Base-by-base conservation (phyloP, 2,329 filamentous ascomycete species). In the Aquanectria penicillioides region DNA sequence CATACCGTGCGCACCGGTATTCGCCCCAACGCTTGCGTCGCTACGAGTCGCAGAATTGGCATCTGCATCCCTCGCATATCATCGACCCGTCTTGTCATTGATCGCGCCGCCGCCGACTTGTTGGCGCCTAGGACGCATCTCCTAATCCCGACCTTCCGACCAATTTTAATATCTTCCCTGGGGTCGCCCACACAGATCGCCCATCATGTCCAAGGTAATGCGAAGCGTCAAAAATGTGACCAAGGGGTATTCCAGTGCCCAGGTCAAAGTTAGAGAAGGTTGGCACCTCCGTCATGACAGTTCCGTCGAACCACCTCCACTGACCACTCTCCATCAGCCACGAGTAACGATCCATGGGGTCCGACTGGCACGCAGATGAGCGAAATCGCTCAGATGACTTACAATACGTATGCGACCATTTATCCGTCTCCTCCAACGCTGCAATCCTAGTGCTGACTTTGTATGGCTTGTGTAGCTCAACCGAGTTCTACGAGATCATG, bases 401-500 rank as follows among this genome's bases (percentile, higher is more conserved):
- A 94, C 81, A 97, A 96, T 81, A 96, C 92, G 94, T 97, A 89
- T 73, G 90, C 79, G 41, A 47, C 40, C 20, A 34, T 36, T n/a
- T 26, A 33, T 25, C 44, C 41, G 40, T 26, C 38, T 50, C 34
- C 18, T 36, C 8, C 29, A 15, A 25, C 29, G 31, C 26, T n/a
- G 29, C 26, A n/a, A 48, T 26, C 10, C 25, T 26, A 40, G 13
- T 43, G 57, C 65, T 70, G 59, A 69, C 59, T 44, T n/a, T 47
- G 43, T 23, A 51, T 59, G 37, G 50, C 49, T 29, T 40, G 26
- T 59, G 36, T 65, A 97, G 94, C 74, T 94, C 93, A 29, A 94
- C 91, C 78, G 95, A 98, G 76, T 99, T 99, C 81, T 97, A 97
- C 81, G 94, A 99, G 76, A 97, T 99, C 71, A 97, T 99, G 90